Base-by-base conservation (phyloP, 306 rosid genomes). In the Rosa persica region DNA sequence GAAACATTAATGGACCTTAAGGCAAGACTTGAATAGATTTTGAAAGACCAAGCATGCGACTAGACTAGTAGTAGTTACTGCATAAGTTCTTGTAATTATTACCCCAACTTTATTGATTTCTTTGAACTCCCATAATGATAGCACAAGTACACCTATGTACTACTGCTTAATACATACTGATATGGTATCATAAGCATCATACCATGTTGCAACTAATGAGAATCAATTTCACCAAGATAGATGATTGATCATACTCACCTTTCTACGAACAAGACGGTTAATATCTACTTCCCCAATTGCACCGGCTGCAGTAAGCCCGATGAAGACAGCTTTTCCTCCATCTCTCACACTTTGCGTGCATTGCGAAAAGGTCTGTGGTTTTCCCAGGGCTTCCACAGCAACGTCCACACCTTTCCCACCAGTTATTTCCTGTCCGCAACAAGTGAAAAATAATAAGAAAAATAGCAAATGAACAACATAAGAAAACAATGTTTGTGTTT, bases 301-400 rank as follows among this genome's bases (percentile, higher is more conserved):
- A 82, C 97, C 98, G 27, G 93, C 78, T 85, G 79, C 76, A 12
- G 96, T 87, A 55, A 95, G 90, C 80, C 98, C 98, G 80, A 95
- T 86, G 93, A 95, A 92, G 71, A 95, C 98, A 11, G 98, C 98
- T 86, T 89, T 95, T 75, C 98, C 98, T 83, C 98, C 98, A 82
- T 89, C 98, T 81, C 81, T 95, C 75, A 95, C 98, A 80, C 98
- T 89, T 60, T 83, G 88, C 16, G 84, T 78, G 81, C 98, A 95
- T 70, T 95, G 98, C 70, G 85, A 67, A 86, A 95, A 95, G 25
- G 98, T 91, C 86, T 86, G 93, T 30, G 96, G 89, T 81, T 58
- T 92, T 76, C 98, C 98, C 74, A 95, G 86, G 79, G 98, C 98
- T 90, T 95, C 98, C 74, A 95, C 93, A 40, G 98, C 98, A 57